phyloP scores from a whole-genome alignment of 352 stramenopile genomes.

The Globisporangium abappressorium region DNA sequence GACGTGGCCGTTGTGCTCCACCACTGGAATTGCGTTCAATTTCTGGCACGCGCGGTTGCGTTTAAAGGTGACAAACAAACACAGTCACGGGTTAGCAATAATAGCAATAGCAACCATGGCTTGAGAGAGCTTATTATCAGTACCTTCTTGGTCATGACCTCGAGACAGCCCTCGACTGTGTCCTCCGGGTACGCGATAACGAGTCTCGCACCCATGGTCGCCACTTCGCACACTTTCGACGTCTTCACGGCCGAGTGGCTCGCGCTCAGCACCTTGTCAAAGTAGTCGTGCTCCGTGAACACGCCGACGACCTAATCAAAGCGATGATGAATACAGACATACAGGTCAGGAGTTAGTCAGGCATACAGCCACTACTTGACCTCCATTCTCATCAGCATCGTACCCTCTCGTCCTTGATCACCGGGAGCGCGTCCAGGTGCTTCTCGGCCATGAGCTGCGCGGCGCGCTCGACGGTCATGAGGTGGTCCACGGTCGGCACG shows the following conservation, averaged over 20 bases:
- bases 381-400: neutral
- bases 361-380: neutral
- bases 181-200: conserved; percentile 38
- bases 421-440: conserved; percentile 32
- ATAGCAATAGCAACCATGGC: neutral
- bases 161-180: conserved; percentile 35
- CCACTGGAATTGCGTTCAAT: conserved; percentile 32
- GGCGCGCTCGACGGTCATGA: conserved; percentile 32
- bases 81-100: conserved; percentile 1
- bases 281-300: conserved; percentile 47
- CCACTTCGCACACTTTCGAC: conserved; percentile 35
- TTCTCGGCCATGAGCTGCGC: conserved; percentile 35
- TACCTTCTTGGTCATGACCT: conserved; percentile 40
- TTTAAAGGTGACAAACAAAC: neutral
- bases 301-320: conserved; percentile 27
- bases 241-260: conserved; percentile 24
- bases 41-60: conserved; percentile 18
- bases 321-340: neutral
- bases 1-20: conserved; percentile 33
- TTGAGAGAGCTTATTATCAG: neutral
- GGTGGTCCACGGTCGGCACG: conserved; percentile 27
- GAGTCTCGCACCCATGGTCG: conserved; percentile 32
- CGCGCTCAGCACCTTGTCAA: conserved; percentile 39
- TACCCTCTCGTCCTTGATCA: conserved; percentile 36
- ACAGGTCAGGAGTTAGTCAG: neutral